phyloP scores from a whole-genome alignment of 2,329 filamentous ascomycete species.

The Fusarium coffeatum region DNA sequence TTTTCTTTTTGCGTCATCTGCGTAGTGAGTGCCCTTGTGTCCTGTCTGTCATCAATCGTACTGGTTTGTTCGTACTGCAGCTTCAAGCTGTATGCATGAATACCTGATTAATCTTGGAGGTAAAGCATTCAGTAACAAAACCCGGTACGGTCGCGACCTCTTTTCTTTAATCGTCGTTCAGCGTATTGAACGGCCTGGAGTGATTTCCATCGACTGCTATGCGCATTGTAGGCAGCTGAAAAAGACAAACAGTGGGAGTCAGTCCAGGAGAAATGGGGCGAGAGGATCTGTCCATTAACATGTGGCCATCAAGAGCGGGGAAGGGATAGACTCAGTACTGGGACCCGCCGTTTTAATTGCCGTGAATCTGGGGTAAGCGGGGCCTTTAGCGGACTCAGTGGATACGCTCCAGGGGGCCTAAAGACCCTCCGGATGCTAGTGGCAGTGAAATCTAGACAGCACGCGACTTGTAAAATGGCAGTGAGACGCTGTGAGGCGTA shows the following conservation, averaged over 20 bases:
- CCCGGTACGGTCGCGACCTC: too few species aligned
- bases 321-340: background rate
- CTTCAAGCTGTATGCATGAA: background rate
- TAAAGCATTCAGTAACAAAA: background rate
- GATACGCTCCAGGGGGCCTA: conserved; percentile 20
- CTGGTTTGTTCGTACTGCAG: background rate
- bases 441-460: conserved; percentile 14
- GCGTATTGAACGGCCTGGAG: background rate
- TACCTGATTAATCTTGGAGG: background rate
- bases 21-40: background rate
- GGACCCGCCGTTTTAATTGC: conserved; percentile 22
- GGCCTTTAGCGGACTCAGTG: conserved; percentile 29
- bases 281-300: background rate
- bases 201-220: background rate
- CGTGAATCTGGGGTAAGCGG: conserved; percentile 40
- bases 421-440: conserved; percentile 18
- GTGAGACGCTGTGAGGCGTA: conserved; percentile 12
- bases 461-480: conserved; percentile 19
- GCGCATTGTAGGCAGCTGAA: background rate
- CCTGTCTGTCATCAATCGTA: background rate
- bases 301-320: conserved; percentile 26
- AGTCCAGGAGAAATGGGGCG: background rate
- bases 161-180: background rate
- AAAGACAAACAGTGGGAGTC: background rate
- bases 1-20: background rate